Base-by-base conservation (phyloP, 2,329 filamentous ascomycete genomes). In the Ceratocystiopsis brevicomis region DNA sequence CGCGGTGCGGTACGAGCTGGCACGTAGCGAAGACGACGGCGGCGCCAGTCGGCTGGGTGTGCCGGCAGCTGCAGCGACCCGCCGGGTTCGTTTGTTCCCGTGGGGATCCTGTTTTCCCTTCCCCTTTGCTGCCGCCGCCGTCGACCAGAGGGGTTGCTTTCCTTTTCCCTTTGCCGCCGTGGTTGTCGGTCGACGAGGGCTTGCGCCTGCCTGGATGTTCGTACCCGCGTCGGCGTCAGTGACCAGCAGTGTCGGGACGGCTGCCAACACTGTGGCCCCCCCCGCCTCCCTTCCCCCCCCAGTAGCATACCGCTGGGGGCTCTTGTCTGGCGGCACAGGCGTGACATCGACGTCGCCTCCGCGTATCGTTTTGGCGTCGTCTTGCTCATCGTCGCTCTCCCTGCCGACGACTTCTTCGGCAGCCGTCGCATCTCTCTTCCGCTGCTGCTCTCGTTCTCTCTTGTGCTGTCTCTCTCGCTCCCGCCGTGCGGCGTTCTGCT, bases 171-270 rank as follows among this genome's bases (percentile, higher is more conserved):
- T 13, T 15, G 11, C 13, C 3, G 12, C 13, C 12, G 3, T 8
- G 33, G 33, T 4, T 11, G 33, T 34, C 33, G 33, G 33, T 13
- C 33, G 10, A 13, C 3, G 13, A 15, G 33, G 4, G 13, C 4
- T 5, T 5, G 12, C 11, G 13, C 4, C 13, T 8, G 33, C 15
- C 11, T 34, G 33, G 10, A 15, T 6, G 13, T 6, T 4, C 4
- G 11, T 34, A 4, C 11, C 13, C 36, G 18, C 40, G 42, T 44
- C 40, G 30, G 41, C 42, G 17, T 50, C 46, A 0, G 52, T 57
- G 16, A 56, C 49, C 6, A 54, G 54, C 15, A 61, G 53, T 48
- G 66, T 62, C 5, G 63, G 63, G 18, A 68, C 67, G 9, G 61
- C 61, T 1, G 62, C 52, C 8, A 10, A 9, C 25, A 11, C 25